Evolutionary conservation across 2,329 filamentous ascomycete genomes (phyloP).

Genomic region (Trichothecium sympodiale): DNA sequence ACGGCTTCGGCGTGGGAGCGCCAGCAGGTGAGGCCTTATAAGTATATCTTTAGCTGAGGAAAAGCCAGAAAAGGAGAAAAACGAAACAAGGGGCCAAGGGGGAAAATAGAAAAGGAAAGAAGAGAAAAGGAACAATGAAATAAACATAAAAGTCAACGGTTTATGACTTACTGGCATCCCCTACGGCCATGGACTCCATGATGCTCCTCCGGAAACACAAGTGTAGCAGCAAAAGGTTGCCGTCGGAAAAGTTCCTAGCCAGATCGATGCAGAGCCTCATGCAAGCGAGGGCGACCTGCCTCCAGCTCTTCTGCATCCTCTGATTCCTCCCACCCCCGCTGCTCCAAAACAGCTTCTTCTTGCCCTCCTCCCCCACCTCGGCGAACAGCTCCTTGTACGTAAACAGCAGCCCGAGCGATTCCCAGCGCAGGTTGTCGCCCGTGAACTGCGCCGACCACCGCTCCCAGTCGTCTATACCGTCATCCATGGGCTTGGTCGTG

Average conservation of each 20-base stretch:
- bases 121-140: background rate
- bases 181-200: slow-evolving; percentile 20
- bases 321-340: background rate
- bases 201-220: slow-evolving; percentile 17
- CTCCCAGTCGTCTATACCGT: slow-evolving; percentile 20
- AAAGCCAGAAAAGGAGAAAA: too few species aligned
- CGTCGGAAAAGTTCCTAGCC: slow-evolving; percentile 7
- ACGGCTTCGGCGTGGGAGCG: slow-evolving; percentile 20
- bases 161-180: slow-evolving; percentile 24
- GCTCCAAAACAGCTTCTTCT: background rate
- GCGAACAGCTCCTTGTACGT: slow-evolving; percentile 2
- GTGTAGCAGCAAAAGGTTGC: slow-evolving; percentile 22
- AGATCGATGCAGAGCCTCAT: slow-evolving; percentile 19
- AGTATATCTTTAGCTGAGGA: too few species aligned
- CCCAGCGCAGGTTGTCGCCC: slow-evolving; percentile 28
- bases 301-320: background rate
- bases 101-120: too few species aligned
- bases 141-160: too few species aligned
- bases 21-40: slow-evolving; percentile 18
- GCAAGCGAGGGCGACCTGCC: slow-evolving; percentile 10
- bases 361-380: background rate
- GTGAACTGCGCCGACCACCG: slow-evolving; percentile 28
- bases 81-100: too few species aligned
- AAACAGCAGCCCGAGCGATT: slow-evolving; percentile 28
- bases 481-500: slow-evolving; percentile 21